Evolutionary conservation across 2,329 filamentous ascomycete species (phyloP), one percentile per base, ranked within the genome.

Genomic region (Sphaceloma murrayae): DNA sequence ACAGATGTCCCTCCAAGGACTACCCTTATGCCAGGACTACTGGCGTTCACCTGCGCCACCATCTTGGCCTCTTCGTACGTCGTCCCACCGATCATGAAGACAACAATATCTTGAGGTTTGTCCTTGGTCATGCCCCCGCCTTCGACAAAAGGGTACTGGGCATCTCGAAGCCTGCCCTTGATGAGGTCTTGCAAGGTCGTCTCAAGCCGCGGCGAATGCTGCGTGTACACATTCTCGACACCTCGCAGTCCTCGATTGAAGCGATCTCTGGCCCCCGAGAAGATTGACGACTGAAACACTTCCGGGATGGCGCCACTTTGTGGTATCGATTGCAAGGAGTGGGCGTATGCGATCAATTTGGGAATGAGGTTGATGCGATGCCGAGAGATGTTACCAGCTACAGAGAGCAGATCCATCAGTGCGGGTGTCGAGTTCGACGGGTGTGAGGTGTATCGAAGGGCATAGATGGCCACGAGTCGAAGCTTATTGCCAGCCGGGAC

Each of bases 41-140:
- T 85, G 13, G 87, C 87, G 65, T 98, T 98, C 48, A 98, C 80
- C 53, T 88, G 80, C n/a, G 91, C 86, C 29, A 96, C 78, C 73
- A 86, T 87, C 67, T 94, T 95, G 4, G 91, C 88, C 63, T 98
- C 91, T 62, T 98, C 91, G 57, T 95, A 98, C 0, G 91, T 98
- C 13, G 82, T 80, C 2, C 91, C 91, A 4, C 91, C 91, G 17
- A 95, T 73, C 58, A 98, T 88, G 59, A 98, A 98, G 5, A 98
- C 77, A 32, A 98, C 77, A 30, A 98, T 83, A 59, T 98, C 93
- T 61, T 98, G 91, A 3, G 91, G 91, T 61, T 96, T 96, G 58
- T 98, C 93, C 50, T 82, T 77, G 8, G 87, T 95, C 9, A 84
- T 78, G 2, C 84, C 83, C 11, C 83, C 82, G 5, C 85, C 86